Evolutionary conservation across 352 stramenopile species (phyloP), one percentile per base, ranked within the genome.

Genomic region (Globisporangium emineosum): DNA sequence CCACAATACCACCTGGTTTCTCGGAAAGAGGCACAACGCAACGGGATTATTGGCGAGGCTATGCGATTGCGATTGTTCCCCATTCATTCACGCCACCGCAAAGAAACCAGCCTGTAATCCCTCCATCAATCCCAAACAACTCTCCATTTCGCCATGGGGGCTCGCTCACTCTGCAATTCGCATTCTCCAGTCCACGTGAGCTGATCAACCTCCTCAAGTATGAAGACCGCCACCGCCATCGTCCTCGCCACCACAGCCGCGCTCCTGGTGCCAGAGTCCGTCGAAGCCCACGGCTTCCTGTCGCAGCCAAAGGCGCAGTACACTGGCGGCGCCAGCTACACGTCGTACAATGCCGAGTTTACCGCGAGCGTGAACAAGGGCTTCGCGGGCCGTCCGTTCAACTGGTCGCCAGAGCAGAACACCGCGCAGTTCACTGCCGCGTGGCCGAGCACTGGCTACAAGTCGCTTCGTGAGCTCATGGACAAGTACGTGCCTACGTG

Each of bases 381-480:
- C 45, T 67, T 66, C 37, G 27, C 58, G 5, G 47, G 47, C 32
- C 13, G 30, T 21, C 57, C 57, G 12, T 71, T 49, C 23, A 69
- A 72, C 53, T 37, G 60, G 17, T 68, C 55, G 32, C n/a, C n/a
- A n/a, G n/a, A n/a, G n/a, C n/a, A n/a, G n/a, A n/a, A n/a, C n/a
- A n/a, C n/a, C n/a, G n/a, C n/a, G n/a, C n/a, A n/a, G n/a, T n/a
- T n/a, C n/a, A n/a, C n/a, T n/a, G n/a, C n/a, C n/a, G n/a, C n/a
- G n/a, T n/a, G n/a, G n/a, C n/a, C n/a, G n/a, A n/a, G n/a, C n/a
- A n/a, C n/a, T n/a, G 45, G 45, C 21, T 63, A 63, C 57, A 54
- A 51, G 40, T 77, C 76, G 45, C 60, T 86, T 2, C 57, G 57
- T 15, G 71, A 52, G 1, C 62, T 86, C 40, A 60, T 84, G 52